A percentile compares a stretch with the other conserved stretches of the same genome.
Conservation (phyloP, 1,139 yeast species). For the Candida sp. region DNA sequence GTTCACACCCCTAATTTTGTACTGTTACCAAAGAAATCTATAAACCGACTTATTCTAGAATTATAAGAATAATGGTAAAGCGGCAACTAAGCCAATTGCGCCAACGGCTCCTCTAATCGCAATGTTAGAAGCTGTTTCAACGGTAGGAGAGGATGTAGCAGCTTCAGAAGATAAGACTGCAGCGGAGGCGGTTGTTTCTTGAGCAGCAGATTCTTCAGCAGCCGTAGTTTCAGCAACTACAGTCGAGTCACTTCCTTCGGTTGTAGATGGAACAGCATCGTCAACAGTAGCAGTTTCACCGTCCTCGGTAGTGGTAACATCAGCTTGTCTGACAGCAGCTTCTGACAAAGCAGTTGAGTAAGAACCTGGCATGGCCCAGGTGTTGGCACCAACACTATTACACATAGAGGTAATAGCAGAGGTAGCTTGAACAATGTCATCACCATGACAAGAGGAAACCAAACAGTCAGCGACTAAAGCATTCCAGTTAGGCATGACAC, state of each 20-base stretch:
- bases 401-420: slow-evolving; percentile 24
- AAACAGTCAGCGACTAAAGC: slow-evolving; percentile 27
- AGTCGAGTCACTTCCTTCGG: slow-evolving; percentile 5
- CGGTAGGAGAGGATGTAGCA: slow-evolving; percentile 5
- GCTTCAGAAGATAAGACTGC: slow-evolving; percentile 6
- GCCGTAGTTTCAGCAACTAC: too few relatives aligned
- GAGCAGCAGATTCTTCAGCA: slow-evolving; percentile 5
- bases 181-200: slow-evolving; percentile 7
- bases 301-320: slow-evolving; percentile 8
- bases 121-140: slow-evolving; percentile 5
- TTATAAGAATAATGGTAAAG: slow-evolving; percentile 10
- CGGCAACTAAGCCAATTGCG: slow-evolving; percentile 11
- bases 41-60: too few relatives aligned
- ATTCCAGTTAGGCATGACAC: slow-evolving; percentile 29
- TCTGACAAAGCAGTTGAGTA: slow-evolving; percentile 7
- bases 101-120: slow-evolving; percentile 10
- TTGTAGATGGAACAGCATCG: slow-evolving; percentile 4
- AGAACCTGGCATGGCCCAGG: slow-evolving; percentile 20
- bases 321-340: background rate
- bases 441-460: slow-evolving; percentile 22
- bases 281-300: slow-evolving; percentile 6
- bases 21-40: too few relatives aligned
- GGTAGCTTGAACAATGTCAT: slow-evolving; percentile 18
- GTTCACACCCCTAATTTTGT: too few relatives aligned
- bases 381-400: slow-evolving; percentile 23